These are phyloP conservation scores for Claviceps quebecensis DNA, from an alignment of 2,329 filamentous ascomycete species.

Conservation along the genomic window DNA sequence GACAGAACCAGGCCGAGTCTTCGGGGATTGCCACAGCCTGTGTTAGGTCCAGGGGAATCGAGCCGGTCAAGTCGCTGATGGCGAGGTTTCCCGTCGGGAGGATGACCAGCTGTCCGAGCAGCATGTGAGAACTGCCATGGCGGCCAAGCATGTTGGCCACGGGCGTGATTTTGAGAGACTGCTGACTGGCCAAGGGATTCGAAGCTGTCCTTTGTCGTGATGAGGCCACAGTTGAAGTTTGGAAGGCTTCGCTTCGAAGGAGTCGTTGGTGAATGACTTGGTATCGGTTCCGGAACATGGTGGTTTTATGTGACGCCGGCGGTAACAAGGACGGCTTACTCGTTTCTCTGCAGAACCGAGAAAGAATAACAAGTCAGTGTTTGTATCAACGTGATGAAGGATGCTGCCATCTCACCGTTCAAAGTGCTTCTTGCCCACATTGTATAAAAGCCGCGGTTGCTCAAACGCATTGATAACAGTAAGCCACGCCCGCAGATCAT, in stretches of 20 bases:
- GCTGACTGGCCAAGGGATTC: constrained; percentile 47
- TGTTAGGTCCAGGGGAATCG: constrained; percentile 68
- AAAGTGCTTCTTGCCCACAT: constrained; percentile 76
- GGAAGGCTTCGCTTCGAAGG: constrained; percentile 85
- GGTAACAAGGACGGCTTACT: constrained; percentile 61
- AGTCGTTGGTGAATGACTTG: constrained; percentile 86
- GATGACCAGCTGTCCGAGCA: constrained; percentile 69
- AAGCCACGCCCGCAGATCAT: constrained; percentile 68
- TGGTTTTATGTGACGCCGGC: constrained; percentile 64
- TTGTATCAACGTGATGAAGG: neutral
- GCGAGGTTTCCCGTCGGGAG: constrained; percentile 71
- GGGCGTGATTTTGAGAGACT: constrained; percentile 76
- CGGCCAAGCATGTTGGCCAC: constrained; percentile 65
- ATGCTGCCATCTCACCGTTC: constrained; percentile 41
- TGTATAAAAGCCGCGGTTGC: constrained; percentile 68
- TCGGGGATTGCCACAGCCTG: constrained; percentile 72
- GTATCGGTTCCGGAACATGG: constrained; percentile 78
- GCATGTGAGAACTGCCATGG: constrained; percentile 69
- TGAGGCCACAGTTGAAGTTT: constrained; percentile 60
- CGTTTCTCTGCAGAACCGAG: constrained; percentile 31
- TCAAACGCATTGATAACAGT: constrained; percentile 74
- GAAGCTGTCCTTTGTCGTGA: constrained; percentile 39
- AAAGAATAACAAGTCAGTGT: neutral
- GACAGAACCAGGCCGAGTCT: constrained; percentile 80
- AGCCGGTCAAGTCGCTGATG: constrained; percentile 76